These are phyloP conservation scores for Fereydounia khargensis DNA, from an alignment of 1,284 basidiomycete species.

Conservation along the genomic window DNA sequence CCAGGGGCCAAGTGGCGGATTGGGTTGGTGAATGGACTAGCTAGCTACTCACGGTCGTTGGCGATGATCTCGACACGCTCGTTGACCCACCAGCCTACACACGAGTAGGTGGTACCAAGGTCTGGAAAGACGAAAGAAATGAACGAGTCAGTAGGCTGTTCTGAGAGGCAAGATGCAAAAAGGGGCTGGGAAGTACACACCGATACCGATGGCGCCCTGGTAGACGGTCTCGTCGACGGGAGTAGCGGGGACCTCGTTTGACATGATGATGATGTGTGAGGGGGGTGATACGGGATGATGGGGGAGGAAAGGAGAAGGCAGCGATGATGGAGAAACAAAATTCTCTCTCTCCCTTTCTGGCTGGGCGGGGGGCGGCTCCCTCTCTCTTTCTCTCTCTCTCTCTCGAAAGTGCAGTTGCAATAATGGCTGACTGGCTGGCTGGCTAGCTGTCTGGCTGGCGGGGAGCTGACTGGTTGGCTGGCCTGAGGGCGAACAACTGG, in stretches of 20 bases:
- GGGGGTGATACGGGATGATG: slow-evolving; percentile 11
- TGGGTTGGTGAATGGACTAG: no score
- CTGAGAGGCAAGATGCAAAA: no score
- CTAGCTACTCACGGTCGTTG: no score
- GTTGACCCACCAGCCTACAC: slow-evolving; percentile 59
- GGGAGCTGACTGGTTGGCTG: background rate
- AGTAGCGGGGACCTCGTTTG: slow-evolving; percentile 54
- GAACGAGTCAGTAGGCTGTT: slow-evolving; percentile 2
- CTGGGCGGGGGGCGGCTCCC: background rate
- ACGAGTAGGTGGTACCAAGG: slow-evolving; percentile 81
- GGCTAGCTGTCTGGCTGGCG: background rate
- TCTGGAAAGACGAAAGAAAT: slow-evolving; percentile 39
- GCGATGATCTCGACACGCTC: slow-evolving; percentile 58
- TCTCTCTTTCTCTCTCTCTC: slow-evolving; percentile 1
- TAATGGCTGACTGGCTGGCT: background rate
- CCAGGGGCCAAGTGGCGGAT: no score
- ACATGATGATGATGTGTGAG: slow-evolving; percentile 46
- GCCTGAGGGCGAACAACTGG: slow-evolving; percentile 3
- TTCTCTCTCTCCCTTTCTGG: slow-evolving; percentile 1
- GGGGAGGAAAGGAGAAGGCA: slow-evolving; percentile 12
- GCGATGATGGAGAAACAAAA: slow-evolving; percentile 7
- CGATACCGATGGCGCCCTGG: slow-evolving; percentile 95
- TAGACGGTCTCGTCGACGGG: slow-evolving; percentile 73
- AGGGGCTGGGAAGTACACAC: slow-evolving; percentile 55
- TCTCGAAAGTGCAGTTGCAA: no score